Base-by-base conservation (phyloP, 805 yeast species). In the Gaillardinia entomophila region DNA sequence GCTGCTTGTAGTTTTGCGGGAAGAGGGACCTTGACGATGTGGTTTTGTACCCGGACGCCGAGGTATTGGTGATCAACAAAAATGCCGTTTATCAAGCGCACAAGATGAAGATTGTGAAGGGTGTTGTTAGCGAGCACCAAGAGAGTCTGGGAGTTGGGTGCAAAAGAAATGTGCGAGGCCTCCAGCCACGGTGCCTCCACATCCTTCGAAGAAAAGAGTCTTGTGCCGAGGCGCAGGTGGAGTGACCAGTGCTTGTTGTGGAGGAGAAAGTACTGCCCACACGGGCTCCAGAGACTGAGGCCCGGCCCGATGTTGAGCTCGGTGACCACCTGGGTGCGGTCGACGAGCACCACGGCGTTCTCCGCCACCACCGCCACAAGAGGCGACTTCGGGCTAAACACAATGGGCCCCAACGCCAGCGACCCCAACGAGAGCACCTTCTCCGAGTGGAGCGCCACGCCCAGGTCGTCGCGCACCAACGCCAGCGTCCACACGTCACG, bases 211-310 rank as follows among this genome's bases (percentile, higher is more conserved):
- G 52, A 53, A 36, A 60, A 62, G 4, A 50, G 38, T 4, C 38
- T 33, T 19, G 49, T 45, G 2, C 71, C 71, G 36, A 62, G 62
- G 37, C 52, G 55, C 4, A 68, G 54, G 24, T 47, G 39, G 12
- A 62, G 38, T 12, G 48, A 43, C 69, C 69, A 66, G 5, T 33
- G 24, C 3, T 31, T 22, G 34, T 50, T 44, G 5, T 51, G 36
- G 4, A 49, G 18, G 10, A 44, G 34, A 27, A 62, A 59, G 34
- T 54, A 63, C 14, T 43, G 45, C 3, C 71, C 72, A 37, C 60
- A 49, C 1, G 62, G 51, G 1, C 70, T 50, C 71, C 71, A 66
- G 27, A 12, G 6, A 12, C 4, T 4, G 27, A 25, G 7, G 4
- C 7, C 12, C 10, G 10, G 6, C 27, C 18, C 20, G 24, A 13